These are phyloP conservation scores for Trichodelitschia bisporula DNA, from an alignment of 495 filamentous ascomycete species.

Conservation along the genomic window DNA sequence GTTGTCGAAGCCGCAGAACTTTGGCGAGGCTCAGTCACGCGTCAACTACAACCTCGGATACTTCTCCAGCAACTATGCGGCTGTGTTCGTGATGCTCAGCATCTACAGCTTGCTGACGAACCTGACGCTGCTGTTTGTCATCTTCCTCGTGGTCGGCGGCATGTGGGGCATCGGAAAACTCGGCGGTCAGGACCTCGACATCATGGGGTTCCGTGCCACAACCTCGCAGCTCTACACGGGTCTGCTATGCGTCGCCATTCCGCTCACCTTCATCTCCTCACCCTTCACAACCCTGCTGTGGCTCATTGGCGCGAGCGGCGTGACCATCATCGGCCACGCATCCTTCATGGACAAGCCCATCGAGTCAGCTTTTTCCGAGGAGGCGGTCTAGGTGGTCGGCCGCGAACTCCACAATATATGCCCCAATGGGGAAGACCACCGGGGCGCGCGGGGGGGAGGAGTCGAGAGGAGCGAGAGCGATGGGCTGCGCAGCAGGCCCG, in stretches of 20 bases:
- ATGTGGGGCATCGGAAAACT: slow-evolving; percentile 80
- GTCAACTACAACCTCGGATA: slow-evolving; percentile 93
- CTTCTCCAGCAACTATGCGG: slow-evolving; percentile 96
- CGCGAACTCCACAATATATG: slow-evolving; percentile 92
- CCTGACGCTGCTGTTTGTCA: slow-evolving; percentile 61
- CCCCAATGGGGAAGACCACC: slow-evolving; percentile 97
- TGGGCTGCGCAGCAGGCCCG: slow-evolving; percentile 11
- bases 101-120: slow-evolving; percentile 90
- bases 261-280: slow-evolving; percentile 60
- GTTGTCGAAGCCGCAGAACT: slow-evolving; percentile 76
- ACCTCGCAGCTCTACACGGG: slow-evolving; percentile 90
- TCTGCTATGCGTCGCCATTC: slow-evolving; percentile 54
- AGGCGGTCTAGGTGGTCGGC: slow-evolving; percentile 99
- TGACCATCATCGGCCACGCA: slow-evolving; percentile 84
- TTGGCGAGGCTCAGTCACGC: slow-evolving; percentile 72
- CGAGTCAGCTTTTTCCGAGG: slow-evolving; percentile 99
- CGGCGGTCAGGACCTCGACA: slow-evolving; percentile 60
- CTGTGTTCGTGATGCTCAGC: slow-evolving; percentile 77
- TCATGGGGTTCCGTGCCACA: slow-evolving; percentile 58
- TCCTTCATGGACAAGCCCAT: slow-evolving; percentile 95
- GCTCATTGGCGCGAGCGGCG: slow-evolving; percentile 82
- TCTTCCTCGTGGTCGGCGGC: slow-evolving; percentile 59
- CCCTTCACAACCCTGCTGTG: slow-evolving; percentile 65
- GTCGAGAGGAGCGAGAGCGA: slow-evolving; percentile 31
- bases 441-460: slow-evolving; percentile 40